Evolutionary conservation across 768 basidiomycete species (phyloP), one percentile per base, ranked within the genome.

Genomic region (Tulasnella sp.): DNA sequence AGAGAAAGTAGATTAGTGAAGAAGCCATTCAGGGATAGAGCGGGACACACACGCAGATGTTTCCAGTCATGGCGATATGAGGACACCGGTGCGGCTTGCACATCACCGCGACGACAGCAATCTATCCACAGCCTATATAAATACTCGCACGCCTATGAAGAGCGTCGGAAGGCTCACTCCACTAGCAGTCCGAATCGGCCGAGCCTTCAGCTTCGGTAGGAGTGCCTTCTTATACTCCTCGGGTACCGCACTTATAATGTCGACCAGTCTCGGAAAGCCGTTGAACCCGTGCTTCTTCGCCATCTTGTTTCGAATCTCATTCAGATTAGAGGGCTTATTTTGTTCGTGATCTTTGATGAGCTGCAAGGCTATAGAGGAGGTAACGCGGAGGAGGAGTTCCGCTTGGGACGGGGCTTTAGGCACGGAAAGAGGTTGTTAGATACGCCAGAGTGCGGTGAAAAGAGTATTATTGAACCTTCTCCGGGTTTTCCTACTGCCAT

Each of bases 41-140:
- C 42, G 46, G 37, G 35, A 86, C 92, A 80, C 84, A 97, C 92
- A 99, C 98, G 85, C 98, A 99, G 77, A 99, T 99, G 82, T 99
- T 99, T 39, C 98, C 98, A 0, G 98, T 99, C 95, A 99, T 98
- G 10, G 98, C 98, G 77, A 99, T 99, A 85, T 99, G 98, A 5
- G 98, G 98, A 87, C 98, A 99, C 75, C 98, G 90, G 87, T 99
- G 98, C 1, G 98, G 98, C 83, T 99, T 99, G 87, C 96, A 97
- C 98, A 99, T 99, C n/a, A 99, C 97, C 11, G 98, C 98, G 18
- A 99, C 98, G 32, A 99, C 97, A 20, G 97, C 98, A 78, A 99
- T 96, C 95, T 97, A 32, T 6, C 10, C 4, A n/a, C 11, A 11
- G 0, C 46, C 29, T n/a, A 15, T 13, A 6, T 32, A 26, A 57